Evolutionary conservation across 768 basidiomycete genomes (phyloP).

Genomic region (Pisolithus sp.): DNA sequence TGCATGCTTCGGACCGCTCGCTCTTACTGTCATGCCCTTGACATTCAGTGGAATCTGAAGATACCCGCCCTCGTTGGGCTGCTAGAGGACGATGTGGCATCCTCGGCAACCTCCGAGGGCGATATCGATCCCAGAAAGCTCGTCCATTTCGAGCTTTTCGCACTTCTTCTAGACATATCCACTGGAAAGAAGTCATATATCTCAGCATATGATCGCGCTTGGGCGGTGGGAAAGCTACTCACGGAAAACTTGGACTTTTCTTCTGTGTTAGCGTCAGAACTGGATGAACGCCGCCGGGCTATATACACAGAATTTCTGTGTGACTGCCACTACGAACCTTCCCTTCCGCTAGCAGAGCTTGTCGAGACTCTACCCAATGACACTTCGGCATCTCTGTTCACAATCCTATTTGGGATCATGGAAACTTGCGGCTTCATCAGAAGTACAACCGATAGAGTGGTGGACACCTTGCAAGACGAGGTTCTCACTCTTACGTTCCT

Average conservation of each 20-base stretch:
- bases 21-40: not conserved
- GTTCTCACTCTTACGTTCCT: not conserved
- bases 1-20: slow-evolving; percentile 3
- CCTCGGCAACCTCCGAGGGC: not conserved
- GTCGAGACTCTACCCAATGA: not conserved
- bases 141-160: slow-evolving; percentile 4
- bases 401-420: not conserved
- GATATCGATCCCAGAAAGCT: not conserved
- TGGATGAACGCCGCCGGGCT: not conserved
- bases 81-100: not conserved
- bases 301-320: not conserved
- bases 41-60: not conserved
- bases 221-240: not conserved
- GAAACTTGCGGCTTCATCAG: not conserved
- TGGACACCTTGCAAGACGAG: slow-evolving; percentile 3
- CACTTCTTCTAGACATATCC: slow-evolving; percentile 4
- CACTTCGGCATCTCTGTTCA: not conserved
- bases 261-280: not conserved
- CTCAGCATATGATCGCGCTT: not conserved
- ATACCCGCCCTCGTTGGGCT: not conserved
- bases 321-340: not conserved
- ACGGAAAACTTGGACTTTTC: not conserved
- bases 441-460: not conserved
- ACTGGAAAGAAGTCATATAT: not conserved
- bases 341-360: not conserved